A percentile compares a stretch with the other conserved stretches of the same genome.
phyloP scores from a whole-genome alignment of 116 monocot species.

The Dioscorea cayenensis region DNA sequence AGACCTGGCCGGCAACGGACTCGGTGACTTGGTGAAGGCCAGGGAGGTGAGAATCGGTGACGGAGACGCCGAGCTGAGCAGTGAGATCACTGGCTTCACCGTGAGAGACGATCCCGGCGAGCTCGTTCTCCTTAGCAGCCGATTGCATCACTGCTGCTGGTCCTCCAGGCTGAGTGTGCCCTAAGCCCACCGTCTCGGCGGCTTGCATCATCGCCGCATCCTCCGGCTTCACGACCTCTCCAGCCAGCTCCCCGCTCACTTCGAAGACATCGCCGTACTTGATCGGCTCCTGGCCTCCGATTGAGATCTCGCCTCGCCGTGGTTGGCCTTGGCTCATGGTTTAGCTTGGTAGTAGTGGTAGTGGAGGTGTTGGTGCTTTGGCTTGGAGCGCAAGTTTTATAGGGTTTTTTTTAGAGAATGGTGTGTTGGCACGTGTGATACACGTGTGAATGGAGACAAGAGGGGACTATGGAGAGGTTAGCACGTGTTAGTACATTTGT shows the following conservation, averaged over 20 bases:
- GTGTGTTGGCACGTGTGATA: too few relatives aligned
- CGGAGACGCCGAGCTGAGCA: conserved; percentile 28
- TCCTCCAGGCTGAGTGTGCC: conserved; percentile 54
- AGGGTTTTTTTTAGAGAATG: too few relatives aligned
- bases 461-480: too few relatives aligned
- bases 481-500: too few relatives aligned
- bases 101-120: conserved; percentile 39
- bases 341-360: neutral
- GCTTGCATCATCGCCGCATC: conserved; percentile 84
- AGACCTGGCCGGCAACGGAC: conserved; percentile 41
- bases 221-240: conserved; percentile 36
- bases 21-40: conserved; percentile 39
- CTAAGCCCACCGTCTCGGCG: conserved; percentile 44
- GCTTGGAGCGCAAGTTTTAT: too few relatives aligned
- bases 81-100: conserved; percentile 15
- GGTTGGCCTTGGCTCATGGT: neutral
- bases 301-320: neutral
- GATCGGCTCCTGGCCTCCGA: conserved; percentile 4
- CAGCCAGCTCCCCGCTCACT: conserved; percentile 35
- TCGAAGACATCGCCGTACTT: conserved; percentile 60
- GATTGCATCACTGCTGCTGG: conserved; percentile 75
- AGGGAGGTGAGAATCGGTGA: conserved; percentile 32
- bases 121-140: conserved; percentile 48
- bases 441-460: too few relatives aligned
- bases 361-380: too few relatives aligned